Evolutionary conservation across 352 stramenopile genomes (phyloP).

Genomic region (Globisporangium canariense): DNA sequence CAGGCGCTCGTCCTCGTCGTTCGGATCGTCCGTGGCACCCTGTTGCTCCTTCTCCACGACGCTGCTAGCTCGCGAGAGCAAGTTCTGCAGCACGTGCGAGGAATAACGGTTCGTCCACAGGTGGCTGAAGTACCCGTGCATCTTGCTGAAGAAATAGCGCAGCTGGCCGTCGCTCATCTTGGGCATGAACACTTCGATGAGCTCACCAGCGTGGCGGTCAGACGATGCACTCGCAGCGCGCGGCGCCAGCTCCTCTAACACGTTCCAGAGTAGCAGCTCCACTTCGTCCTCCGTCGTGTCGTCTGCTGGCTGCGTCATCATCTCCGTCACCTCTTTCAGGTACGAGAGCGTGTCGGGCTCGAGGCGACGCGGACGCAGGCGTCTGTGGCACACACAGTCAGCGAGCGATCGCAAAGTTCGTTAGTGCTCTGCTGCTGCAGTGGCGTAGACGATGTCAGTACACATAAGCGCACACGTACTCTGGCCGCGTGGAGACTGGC

Average conservation of each 20-base stretch:
- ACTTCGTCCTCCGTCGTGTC: slow-evolving; percentile 56
- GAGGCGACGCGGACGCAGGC: slow-evolving; percentile 64
- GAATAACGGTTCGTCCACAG: slow-evolving; percentile 87
- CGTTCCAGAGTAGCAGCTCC: slow-evolving; percentile 73
- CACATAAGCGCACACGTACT: slow-evolving; percentile 11
- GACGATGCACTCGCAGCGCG: slow-evolving; percentile 70
- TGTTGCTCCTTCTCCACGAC: slow-evolving; percentile 48
- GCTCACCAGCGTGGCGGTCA: slow-evolving; percentile 66
- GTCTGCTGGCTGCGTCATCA: slow-evolving; percentile 49
- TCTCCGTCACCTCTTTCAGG: slow-evolving; percentile 79
- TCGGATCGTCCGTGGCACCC: slow-evolving; percentile 21
- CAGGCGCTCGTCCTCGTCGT: slow-evolving; percentile 60
- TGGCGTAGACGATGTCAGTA: neutral
- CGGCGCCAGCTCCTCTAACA: slow-evolving; percentile 73
- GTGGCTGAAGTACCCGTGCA: slow-evolving; percentile 76
- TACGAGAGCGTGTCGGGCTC: slow-evolving; percentile 81
- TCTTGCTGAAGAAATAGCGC: slow-evolving; percentile 75
- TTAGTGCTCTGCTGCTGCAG: neutral
- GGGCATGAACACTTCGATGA: slow-evolving; percentile 68
- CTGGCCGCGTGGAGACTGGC: slow-evolving; percentile 14
- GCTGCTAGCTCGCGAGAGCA: slow-evolving; percentile 55
- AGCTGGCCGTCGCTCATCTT: slow-evolving; percentile 72
- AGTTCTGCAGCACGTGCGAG: slow-evolving; percentile 77
- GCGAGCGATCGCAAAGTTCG: neutral
- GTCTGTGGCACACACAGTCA: slow-evolving; percentile 26